phyloP scores from a whole-genome alignment of 257 asterid species.

The Lycium barbarum region DNA sequence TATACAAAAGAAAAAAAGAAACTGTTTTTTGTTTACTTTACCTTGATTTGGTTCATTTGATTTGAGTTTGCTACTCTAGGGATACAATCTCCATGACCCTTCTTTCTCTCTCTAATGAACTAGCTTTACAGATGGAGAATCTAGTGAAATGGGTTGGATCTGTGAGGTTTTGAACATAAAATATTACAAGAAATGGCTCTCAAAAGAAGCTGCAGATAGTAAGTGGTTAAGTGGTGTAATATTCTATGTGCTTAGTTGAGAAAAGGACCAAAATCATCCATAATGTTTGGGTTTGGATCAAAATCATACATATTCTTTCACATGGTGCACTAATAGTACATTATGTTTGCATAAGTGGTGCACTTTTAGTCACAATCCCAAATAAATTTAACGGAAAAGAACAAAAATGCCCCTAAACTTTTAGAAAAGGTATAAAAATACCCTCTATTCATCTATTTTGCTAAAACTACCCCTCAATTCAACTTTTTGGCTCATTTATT shows the following conservation, averaged over 20 bases:
- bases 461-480: too few relatives aligned
- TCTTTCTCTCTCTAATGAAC: slow-evolving; percentile 33
- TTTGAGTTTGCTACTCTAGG: slow-evolving; percentile 33
- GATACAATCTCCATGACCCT: slow-evolving; percentile 34
- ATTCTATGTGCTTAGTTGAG: slow-evolving; percentile 51
- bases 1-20: neutral
- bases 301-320: too few relatives aligned
- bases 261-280: too few relatives aligned
- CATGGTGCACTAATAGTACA: too few relatives aligned
- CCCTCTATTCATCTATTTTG: too few relatives aligned
- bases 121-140: slow-evolving; percentile 65
- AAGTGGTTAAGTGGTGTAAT: slow-evolving; percentile 56
- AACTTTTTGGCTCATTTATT: too few relatives aligned
- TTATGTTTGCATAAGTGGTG: too few relatives aligned
- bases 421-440: too few relatives aligned
- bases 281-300: too few relatives aligned
- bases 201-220: slow-evolving; percentile 68
- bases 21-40: slow-evolving; percentile 39
- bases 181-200: slow-evolving; percentile 47
- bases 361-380: too few relatives aligned
- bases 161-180: slow-evolving; percentile 63
- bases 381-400: too few relatives aligned
- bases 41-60: slow-evolving; percentile 49
- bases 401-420: too few relatives aligned
- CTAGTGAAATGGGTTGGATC: slow-evolving; percentile 71